phyloP scores from a whole-genome alignment of 257 asterid species.

The Lycium ferocissimum region DNA sequence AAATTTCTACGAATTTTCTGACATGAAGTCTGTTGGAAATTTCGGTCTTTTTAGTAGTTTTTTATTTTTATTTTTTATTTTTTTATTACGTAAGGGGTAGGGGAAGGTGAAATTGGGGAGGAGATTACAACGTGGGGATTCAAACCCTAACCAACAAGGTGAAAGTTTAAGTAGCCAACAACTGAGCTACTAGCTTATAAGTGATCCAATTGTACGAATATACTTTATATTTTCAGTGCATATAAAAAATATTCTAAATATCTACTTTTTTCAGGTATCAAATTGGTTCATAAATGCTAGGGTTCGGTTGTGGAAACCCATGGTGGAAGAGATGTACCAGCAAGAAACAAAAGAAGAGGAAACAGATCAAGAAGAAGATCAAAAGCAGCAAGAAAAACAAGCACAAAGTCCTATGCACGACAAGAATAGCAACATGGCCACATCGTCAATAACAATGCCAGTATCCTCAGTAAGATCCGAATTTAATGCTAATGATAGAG shows the following conservation, averaged over 20 bases:
- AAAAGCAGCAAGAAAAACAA: slow-evolving; percentile 16
- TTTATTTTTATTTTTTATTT: too few relatives aligned
- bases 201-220: neutral
- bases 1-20: too few relatives aligned
- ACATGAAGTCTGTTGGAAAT: too few relatives aligned
- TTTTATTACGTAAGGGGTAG: too few relatives aligned
- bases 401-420: slow-evolving; percentile 43
- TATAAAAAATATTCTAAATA: neutral
- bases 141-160: too few relatives aligned
- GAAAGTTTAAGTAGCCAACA: too few relatives aligned
- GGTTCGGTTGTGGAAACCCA: slow-evolving; percentile 92
- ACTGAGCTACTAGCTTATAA: too few relatives aligned
- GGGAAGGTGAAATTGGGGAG: too few relatives aligned
- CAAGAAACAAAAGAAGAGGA: slow-evolving; percentile 57
- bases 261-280: slow-evolving; percentile 56
- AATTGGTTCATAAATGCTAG: slow-evolving; percentile 97
- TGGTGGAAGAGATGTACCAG: slow-evolving; percentile 88
- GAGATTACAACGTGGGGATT: too few relatives aligned
- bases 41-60: too few relatives aligned
- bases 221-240: neutral
- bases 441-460: slow-evolving; percentile 27
- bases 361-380: slow-evolving; percentile 36
- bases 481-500: slow-evolving; percentile 53
- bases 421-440: neutral
- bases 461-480: slow-evolving; percentile 45